These are phyloP conservation scores for Seiridium cupressi DNA, from an alignment of 2,329 filamentous ascomycete species.

Conservation along the genomic window DNA sequence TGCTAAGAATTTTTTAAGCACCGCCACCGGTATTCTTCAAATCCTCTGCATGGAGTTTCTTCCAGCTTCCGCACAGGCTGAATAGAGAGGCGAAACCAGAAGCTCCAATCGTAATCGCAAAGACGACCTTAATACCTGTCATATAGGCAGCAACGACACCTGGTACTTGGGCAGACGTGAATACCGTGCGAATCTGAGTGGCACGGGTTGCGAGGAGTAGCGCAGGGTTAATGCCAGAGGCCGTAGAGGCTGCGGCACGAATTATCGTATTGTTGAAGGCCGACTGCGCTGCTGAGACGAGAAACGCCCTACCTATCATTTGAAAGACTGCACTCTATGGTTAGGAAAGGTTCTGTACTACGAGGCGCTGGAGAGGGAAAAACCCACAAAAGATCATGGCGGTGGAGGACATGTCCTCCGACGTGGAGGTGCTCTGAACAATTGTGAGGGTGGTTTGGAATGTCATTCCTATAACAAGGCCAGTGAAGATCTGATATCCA, in stretches of 20 bases:
- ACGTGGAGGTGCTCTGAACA: neutral
- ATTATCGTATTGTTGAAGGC: neutral
- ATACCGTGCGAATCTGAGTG: neutral
- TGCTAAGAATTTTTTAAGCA: too few species aligned
- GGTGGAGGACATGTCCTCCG: neutral
- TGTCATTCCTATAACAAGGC: conserved; percentile 12
- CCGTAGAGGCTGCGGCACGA: neutral
- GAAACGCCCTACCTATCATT: neutral
- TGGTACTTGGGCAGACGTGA: neutral
- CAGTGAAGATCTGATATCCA: conserved; percentile 43
- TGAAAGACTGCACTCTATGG: neutral
- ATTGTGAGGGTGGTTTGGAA: neutral
- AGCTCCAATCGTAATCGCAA: neutral
- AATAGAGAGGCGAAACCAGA: too few species aligned
- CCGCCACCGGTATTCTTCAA: too few species aligned
- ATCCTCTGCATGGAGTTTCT: too few species aligned
- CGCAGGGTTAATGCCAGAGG: neutral
- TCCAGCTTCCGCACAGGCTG: too few species aligned
- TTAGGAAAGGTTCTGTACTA: neutral
- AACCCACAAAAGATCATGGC: neutral
- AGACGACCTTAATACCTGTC: neutral
- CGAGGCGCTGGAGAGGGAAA: neutral
- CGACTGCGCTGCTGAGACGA: neutral
- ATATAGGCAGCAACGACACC: neutral
- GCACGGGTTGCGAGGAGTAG: neutral